Percentiles rank a stretch among this genome's conserved stretches.
phyloP scores from a whole-genome alignment of 2,329 filamentous ascomycete genomes.

The Byssoonygena ceratinophila region DNA sequence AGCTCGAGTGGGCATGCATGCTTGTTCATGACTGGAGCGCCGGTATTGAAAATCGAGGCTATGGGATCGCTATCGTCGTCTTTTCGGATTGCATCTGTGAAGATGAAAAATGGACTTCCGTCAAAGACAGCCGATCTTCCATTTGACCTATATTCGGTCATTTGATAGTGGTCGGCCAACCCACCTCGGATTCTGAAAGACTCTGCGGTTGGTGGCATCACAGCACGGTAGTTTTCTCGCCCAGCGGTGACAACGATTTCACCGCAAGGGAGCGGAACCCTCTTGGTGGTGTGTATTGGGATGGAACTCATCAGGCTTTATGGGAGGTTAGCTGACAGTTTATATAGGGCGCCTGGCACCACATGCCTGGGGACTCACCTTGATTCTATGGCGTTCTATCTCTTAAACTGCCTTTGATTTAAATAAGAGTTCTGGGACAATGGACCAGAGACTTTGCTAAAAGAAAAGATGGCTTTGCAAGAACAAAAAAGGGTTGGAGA shows the following conservation, averaged over 20 bases:
- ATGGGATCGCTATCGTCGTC: not conserved
- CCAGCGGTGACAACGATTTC: constrained; percentile 12
- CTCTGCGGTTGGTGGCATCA: constrained; percentile 10
- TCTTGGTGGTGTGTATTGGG: not conserved
- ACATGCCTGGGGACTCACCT: not conserved
- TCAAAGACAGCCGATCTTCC: constrained; percentile 10
- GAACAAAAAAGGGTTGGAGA: not conserved
- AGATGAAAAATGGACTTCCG: constrained; percentile 10
- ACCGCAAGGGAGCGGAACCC: constrained; percentile 9
- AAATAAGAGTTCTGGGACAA: not conserved
- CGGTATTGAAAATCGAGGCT: constrained; percentile 6
- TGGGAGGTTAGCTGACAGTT: not conserved
- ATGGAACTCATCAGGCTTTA: not conserved
- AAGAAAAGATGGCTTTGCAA: not conserved
- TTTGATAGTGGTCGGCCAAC: constrained; percentile 5
- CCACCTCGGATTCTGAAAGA: constrained; percentile 4
- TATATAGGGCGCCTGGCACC: not conserved
- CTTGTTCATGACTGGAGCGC: constrained; percentile 5
- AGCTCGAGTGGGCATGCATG: not conserved
- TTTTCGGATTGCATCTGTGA: constrained; percentile 7
- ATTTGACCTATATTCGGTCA: constrained; percentile 7
- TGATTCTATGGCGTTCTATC: not conserved
- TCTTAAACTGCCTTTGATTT: not conserved
- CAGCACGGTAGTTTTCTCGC: constrained; percentile 11
- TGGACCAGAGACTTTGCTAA: not conserved